Percentiles rank a stretch among this genome's conserved stretches.
phyloP scores from a whole-genome alignment of 306 rosid species.

The Quillaja saponaria region DNA sequence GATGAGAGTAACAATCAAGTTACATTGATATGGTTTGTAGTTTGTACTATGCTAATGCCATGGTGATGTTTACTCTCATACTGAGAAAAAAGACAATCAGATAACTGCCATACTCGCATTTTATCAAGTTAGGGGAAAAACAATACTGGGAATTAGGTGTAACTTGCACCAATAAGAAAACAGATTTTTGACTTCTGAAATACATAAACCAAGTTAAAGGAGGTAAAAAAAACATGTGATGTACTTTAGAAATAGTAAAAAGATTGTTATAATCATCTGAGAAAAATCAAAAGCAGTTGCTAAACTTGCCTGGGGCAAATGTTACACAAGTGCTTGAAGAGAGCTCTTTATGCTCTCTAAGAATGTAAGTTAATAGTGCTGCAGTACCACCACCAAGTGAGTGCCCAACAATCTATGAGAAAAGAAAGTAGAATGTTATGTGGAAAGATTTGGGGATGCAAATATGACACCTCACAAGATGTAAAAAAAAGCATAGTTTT shows the following conservation, averaged over 20 bases:
- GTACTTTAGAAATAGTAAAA: constrained; percentile 5
- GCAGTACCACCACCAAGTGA: constrained; percentile 99
- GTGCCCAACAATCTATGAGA: constrained; percentile 80
- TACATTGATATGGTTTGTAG: not conserved
- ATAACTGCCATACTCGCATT: not conserved
- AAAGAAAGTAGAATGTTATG: constrained; percentile 18
- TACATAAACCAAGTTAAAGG: not conserved
- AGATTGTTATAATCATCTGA: no score
- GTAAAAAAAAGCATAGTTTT: not conserved
- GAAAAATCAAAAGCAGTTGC: no score
- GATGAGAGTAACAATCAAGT: not conserved
- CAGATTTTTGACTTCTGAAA: not conserved
- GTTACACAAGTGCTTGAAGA: constrained; percentile 72
- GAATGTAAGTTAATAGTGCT: constrained; percentile 83
- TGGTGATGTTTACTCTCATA: constrained; percentile 12
- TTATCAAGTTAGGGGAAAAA: not conserved
- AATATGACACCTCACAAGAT: not conserved
- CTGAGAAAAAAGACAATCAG: not conserved
- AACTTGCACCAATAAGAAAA: not conserved
- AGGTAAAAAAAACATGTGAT: not conserved
- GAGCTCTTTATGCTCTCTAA: constrained; percentile 83
- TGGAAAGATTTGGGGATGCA: not conserved
- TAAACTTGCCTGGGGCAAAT: constrained; percentile 80
- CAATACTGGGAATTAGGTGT: constrained; percentile 5
- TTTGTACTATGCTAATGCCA: constrained; percentile 8